Evolutionary conservation across 345 rosid genomes (phyloP).

Genomic region (Cardamine chenopodiifolia): DNA sequence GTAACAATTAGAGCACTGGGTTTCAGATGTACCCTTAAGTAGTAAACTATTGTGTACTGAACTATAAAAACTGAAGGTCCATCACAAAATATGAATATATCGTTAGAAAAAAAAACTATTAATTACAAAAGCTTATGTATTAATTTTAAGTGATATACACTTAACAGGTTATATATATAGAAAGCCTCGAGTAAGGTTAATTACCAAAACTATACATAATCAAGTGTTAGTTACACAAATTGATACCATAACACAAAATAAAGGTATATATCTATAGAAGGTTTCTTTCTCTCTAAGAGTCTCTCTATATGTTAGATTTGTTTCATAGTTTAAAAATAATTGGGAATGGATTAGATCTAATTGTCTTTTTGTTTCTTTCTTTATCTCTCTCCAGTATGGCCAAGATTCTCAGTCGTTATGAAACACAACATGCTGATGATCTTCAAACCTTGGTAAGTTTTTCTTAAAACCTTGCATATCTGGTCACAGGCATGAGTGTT

Average conservation of each 20-base stretch:
- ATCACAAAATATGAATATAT: neutral
- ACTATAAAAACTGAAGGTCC: neutral
- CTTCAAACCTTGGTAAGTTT: slow-evolving; percentile 27
- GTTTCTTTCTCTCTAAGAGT: neutral
- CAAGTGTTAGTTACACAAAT: neutral
- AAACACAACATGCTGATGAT: slow-evolving; percentile 15
- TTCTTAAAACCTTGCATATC: neutral
- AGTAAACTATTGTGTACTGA: neutral
- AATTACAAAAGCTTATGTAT: neutral
- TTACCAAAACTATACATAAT: neutral
- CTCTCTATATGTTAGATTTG: neutral
- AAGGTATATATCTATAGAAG: neutral
- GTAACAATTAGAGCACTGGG: neutral
- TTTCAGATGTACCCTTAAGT: neutral
- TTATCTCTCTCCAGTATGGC: slow-evolving; percentile 27
- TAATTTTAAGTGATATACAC: neutral
- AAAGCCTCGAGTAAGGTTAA: neutral
- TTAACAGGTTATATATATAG: neutral
- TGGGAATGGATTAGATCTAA: neutral
- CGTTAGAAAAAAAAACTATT: neutral
- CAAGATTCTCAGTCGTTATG: slow-evolving; percentile 13
- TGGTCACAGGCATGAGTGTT: neutral
- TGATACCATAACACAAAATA: neutral
- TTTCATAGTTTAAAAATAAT: neutral
- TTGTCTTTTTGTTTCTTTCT: neutral